Base-by-base conservation (phyloP, 2,329 filamentous ascomycete species). In the Pyrenophora teres region DNA sequence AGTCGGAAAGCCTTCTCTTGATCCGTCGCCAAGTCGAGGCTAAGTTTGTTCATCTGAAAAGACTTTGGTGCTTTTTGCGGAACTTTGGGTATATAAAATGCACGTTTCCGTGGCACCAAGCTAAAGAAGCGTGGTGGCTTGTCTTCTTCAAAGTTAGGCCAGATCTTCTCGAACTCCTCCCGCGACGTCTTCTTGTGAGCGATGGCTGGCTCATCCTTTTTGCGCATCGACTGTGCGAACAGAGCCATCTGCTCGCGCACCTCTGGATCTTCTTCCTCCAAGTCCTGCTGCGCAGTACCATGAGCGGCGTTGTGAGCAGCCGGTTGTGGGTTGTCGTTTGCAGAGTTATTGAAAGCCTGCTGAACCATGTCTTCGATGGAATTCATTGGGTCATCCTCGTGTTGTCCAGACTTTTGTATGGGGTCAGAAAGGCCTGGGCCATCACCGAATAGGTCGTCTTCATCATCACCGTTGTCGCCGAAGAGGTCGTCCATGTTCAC, bases 1-100 rank as follows among this genome's bases (percentile, higher is more conserved):
- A 93, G 84, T 49, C 87, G 86, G 71, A 97, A 99, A 21, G 83
- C 80, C 63, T 92, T 91, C 72, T 96, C 90, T 60, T 96, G 89
- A 64, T 97, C 94, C 40, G 84, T 82, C 2, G 90, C 88, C 30
- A 97, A 78, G 55, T 99, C 94, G 12, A 99, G 80, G 55, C 86
- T 92, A 50, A 96, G 81, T 74, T 99, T 99, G 16, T 88, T 92
- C 0, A 92, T 91, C 4, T 92, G 83, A 3, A 97, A 81, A 13
- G 90, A 81, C 73, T 92, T 94, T 0, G 92, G 90, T 35, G 86
- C 87, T 73, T 92, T 96, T 1, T 81, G 60, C 0, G 92, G 91
- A 33, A 86, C 84, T 74, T 96, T 94, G 50, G 88, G 87, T 56
- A 89, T 82, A 74, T 89, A 93, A 47, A 86, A 81, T 1, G 91